phyloP scores from a whole-genome alignment of 192 early-diverging fungal species.

The Coemansia sp. region DNA sequence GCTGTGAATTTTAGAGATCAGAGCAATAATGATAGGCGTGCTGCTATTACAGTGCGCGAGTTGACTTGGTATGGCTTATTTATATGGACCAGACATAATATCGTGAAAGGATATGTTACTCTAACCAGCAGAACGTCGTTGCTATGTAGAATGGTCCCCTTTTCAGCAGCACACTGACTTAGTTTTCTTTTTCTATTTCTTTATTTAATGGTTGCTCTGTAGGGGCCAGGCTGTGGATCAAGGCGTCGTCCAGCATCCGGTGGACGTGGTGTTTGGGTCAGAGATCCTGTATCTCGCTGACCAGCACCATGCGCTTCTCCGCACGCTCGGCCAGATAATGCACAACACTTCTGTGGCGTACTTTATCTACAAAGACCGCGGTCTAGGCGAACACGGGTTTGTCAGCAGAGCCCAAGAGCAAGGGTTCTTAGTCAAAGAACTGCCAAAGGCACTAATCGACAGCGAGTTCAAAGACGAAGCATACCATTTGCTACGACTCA shows the following conservation, averaged over 20 bases:
- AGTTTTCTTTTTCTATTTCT: no score
- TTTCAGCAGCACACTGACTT: no score
- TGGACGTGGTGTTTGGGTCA: conserved; percentile 20
- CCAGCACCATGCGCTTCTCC: conserved; percentile 10
- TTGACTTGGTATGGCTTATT: no score
- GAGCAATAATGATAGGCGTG: no score
- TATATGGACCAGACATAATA: no score
- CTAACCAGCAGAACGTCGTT: no score
- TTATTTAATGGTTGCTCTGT: conserved; percentile 3
- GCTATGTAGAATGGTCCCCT: no score
- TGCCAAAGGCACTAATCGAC: conserved; percentile 3
- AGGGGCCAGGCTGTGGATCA: not conserved
- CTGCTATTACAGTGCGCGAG: no score
- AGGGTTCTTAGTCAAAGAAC: conserved; percentile 6
- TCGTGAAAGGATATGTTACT: no score
- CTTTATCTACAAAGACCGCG: conserved; percentile 24
- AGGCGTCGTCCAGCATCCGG: not conserved
- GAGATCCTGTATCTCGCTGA: conserved; percentile 26
- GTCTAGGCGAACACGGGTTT: conserved; percentile 9
- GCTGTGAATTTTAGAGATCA: no score
- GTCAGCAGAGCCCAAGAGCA: not conserved
- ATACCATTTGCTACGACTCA: conserved; percentile 15
- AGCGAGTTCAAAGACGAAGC: conserved; percentile 11
- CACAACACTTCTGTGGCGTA: conserved; percentile 6
- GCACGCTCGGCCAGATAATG: conserved; percentile 11